Conservation (phyloP, 2,329 filamentous ascomycete species). For the Fusarium sp. region DNA sequence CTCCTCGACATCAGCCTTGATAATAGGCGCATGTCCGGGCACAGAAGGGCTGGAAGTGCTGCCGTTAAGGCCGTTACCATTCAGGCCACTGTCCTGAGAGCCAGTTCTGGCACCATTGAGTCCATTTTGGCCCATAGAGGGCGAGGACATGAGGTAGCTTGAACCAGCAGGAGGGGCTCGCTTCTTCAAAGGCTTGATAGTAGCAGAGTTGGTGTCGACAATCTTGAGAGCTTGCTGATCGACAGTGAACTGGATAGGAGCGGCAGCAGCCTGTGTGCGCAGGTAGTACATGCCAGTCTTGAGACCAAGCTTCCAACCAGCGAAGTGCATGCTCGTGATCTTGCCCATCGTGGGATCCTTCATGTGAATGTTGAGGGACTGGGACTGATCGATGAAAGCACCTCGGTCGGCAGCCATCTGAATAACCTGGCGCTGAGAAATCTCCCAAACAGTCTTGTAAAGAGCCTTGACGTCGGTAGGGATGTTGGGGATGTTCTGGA, state of each 20-base stretch:
- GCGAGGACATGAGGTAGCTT: constrained; percentile 63
- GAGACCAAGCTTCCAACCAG: constrained; percentile 98
- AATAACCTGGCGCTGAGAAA: constrained; percentile 93
- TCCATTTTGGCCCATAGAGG: constrained; percentile 75
- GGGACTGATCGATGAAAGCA: constrained; percentile 98
- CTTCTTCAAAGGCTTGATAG: constrained; percentile 76
- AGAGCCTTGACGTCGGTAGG: constrained; percentile 94
- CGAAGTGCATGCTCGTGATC: constrained; percentile 99
- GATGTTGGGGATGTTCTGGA: constrained; percentile 97
- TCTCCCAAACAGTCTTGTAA: constrained; percentile 99
- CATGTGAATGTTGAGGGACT: constrained; percentile 99
- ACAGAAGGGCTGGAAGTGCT: constrained; percentile 77
- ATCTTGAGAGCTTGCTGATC: constrained; percentile 95
- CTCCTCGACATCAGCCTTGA: constrained; percentile 82
- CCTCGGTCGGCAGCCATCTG: constrained; percentile 99
- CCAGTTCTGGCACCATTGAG: constrained; percentile 68
- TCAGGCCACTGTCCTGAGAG: constrained; percentile 57
- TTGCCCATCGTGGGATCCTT: constrained; percentile 99
- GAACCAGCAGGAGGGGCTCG: constrained; percentile 68
- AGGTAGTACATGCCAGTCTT: constrained; percentile 99
- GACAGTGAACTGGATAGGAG: constrained; percentile 98
- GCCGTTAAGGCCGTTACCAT: constrained; percentile 70
- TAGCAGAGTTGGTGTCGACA: constrained; percentile 81
- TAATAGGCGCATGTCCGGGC: constrained; percentile 72
- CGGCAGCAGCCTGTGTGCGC: constrained; percentile 94